Evolutionary conservation across 108 stramenopile genomes (phyloP).

Genomic region (Pseudonitzschia multistriata): DNA sequence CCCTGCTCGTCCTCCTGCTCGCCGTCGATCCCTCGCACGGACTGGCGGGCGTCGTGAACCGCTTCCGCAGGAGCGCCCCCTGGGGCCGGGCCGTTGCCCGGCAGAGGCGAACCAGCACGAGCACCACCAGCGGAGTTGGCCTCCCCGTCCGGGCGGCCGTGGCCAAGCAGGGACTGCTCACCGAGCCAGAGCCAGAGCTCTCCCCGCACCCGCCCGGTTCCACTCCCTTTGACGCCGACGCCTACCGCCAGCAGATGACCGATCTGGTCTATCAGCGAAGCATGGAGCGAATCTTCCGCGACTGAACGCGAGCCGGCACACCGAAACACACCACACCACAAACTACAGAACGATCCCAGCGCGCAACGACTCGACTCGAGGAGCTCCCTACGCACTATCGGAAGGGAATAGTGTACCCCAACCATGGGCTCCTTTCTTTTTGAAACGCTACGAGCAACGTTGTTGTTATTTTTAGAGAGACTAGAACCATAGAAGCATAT

Average conservation of each 20-base stretch:
- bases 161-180: not conserved
- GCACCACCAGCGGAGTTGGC: not conserved
- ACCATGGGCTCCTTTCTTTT: too few species aligned
- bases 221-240: conserved; percentile 12
- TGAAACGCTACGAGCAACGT: too few species aligned
- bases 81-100: not conserved
- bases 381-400: too few species aligned
- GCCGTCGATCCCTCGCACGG: not conserved
- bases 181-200: not conserved
- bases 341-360: too few species aligned
- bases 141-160: not conserved
- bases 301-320: too few species aligned
- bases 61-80: not conserved
- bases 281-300: conserved; percentile 12
- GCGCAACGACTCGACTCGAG: too few species aligned
- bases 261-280: conserved; percentile 24
- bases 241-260: conserved; percentile 24
- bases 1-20: not conserved
- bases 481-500: too few species aligned
- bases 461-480: too few species aligned
- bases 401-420: too few species aligned
- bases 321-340: not conserved
- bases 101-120: not conserved
- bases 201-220: not conserved
- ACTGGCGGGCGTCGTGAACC: conserved; percentile 9